Evolutionary conservation across 208 protist genomes (phyloP), one percentile per base, ranked within the genome.

Genomic region (Leishmania major): DNA sequence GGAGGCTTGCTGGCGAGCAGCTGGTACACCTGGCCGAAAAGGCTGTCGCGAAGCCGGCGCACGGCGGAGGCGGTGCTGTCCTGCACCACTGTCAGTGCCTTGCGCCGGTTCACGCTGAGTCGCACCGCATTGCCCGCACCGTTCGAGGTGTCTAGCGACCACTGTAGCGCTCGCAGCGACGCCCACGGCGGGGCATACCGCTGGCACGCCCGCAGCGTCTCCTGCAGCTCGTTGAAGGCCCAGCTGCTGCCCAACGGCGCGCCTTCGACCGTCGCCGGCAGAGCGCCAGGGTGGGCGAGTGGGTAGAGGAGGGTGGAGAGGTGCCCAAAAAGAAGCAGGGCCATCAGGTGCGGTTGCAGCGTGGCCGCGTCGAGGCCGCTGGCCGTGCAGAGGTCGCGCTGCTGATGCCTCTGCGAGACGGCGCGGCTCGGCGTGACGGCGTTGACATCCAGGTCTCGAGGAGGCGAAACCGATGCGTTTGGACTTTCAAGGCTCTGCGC

Each of bases 21-120:
- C 17, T 87, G 88, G 83, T 92, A 93, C 15, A 98, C 84, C 80
- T 98, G 96, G 0, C 96, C 96, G 84, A 98, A 98, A 31, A 98
- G 87, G 62, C 92, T 96, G 72, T 90, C 91, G 10, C 84, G 86
- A 60, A 97, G 69, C 31, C 91, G 89, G 40, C 87, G 87, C 7
- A 55, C n/a, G n/a, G 84, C 71, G 3, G 87, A 80, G 49, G 81
- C 84, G 57, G 72, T 79, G 31, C 75, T 71, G 78, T 95, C 90
- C 49, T 89, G 89, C 77, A 93, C 79, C 40, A 93, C 83, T 31
- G 89, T 89, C 1, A 97, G 84, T 45, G 95, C 95, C 75, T 89
- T 92, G 69, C 95, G 90, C 3, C 95, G 91, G 80, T 98, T 97
- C 49, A 98, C 75, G 64, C 86, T 96, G 10, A 98, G 88, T 85